These are phyloP conservation scores for Penicillium arizonense DNA, from an alignment of 495 filamentous ascomycete species.

Conservation along the genomic window DNA sequence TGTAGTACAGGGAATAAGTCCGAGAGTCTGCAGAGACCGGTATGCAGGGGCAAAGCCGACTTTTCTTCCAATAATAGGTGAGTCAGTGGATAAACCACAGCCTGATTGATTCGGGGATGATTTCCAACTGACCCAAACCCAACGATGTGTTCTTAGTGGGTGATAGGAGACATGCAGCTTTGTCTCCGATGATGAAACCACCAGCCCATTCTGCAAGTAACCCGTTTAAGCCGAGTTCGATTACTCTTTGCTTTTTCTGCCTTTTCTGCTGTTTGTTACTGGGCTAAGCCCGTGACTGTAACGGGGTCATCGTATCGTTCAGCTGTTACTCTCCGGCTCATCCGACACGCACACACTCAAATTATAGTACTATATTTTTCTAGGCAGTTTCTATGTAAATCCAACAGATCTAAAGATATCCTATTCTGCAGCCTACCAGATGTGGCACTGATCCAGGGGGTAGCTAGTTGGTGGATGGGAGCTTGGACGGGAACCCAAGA, in stretches of 20 bases:
- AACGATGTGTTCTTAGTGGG: neutral
- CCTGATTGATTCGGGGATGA: no score
- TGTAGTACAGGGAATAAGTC: conserved; percentile 2
- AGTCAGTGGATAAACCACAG: no score
- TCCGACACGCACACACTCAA: no score
- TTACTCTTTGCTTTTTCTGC: neutral
- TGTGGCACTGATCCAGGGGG: neutral
- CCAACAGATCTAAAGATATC: neutral
- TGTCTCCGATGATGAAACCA: conserved; percentile 3
- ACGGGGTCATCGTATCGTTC: neutral
- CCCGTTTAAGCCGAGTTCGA: neutral
- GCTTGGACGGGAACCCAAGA: conserved; percentile 6
- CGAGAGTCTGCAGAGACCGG: neutral
- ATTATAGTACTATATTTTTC: no score
- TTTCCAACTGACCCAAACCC: no score
- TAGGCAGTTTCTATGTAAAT: no score
- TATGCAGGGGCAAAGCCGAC: neutral
- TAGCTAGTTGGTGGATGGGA: neutral
- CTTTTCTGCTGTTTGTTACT: neutral
- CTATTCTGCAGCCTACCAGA: neutral
- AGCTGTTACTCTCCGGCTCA: neutral
- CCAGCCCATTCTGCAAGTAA: conserved; percentile 5
- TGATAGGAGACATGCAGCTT: neutral
- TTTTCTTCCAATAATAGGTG: neutral
- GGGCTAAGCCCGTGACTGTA: neutral